phyloP scores from a whole-genome alignment of 2,329 filamentous ascomycete genomes.

The Colletotrichum truncatum region DNA sequence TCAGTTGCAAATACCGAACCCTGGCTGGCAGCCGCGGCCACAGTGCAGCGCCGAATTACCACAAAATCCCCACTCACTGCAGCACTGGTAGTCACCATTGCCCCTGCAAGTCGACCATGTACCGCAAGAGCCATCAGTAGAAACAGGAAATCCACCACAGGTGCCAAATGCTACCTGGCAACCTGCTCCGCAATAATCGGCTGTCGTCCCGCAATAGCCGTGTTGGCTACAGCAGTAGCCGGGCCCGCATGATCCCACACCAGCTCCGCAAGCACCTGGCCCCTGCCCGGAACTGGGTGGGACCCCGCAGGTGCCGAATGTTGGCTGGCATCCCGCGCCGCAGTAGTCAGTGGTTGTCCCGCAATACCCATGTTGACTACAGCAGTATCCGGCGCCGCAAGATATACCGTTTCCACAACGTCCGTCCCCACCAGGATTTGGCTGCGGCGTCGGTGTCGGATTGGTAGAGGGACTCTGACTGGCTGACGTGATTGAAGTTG shows the following conservation, averaged over 20 bases:
- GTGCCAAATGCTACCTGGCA: conserved; percentile 30
- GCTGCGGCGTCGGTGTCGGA: background rate
- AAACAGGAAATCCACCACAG: conserved; percentile 27
- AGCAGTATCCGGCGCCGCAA: conserved; percentile 27
- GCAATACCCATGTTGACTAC: conserved; percentile 32
- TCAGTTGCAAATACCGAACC: conserved; percentile 31
- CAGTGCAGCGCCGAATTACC: conserved; percentile 26
- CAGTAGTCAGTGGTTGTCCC: conserved; percentile 28
- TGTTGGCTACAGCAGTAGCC: conserved; percentile 32
- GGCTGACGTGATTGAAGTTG: background rate
- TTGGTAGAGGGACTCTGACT: background rate
- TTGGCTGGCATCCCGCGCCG: conserved; percentile 26
- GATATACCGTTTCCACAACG: conserved; percentile 11
- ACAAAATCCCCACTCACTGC: conserved; percentile 33
- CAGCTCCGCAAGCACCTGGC: conserved; percentile 9
- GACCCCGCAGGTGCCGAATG: conserved; percentile 29
- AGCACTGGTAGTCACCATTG: conserved; percentile 31
- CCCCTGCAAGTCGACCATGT: conserved; percentile 24
- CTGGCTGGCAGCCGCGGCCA: conserved; percentile 29
- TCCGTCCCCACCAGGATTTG: conserved; percentile 1
- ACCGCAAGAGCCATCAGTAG: conserved; percentile 27
- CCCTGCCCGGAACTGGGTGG: background rate
- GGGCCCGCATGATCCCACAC: conserved; percentile 4
- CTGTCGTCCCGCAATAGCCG: conserved; percentile 30
- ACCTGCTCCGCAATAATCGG: conserved; percentile 28